Base-by-base conservation (phyloP, 331 rosid species). In the Ulmus americana region DNA sequence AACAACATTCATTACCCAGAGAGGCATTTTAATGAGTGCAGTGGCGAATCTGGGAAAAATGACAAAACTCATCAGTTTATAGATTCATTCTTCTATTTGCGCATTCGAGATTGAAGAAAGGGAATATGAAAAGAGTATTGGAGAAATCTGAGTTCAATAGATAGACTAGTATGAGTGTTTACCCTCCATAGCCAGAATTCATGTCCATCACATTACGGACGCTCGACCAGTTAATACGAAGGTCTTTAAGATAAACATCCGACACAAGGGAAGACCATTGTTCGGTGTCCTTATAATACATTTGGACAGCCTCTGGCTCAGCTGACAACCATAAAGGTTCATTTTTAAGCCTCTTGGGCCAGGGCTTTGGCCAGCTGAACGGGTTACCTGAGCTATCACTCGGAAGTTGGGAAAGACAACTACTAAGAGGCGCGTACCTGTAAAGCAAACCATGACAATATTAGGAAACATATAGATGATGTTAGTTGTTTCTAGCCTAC, bases 101-200 rank as follows among this genome's bases (percentile, higher is more conserved):
- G 43, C 28, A 39, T 61, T 70, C 54, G 14, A 53, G 39, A 40
- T 42, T 42, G 6, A 59, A 55, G 15, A 8, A 12, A 51, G 6
- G 0, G 9, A n/a, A 10, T 3, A 46, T 7, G 8, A 16, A 14
- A 47, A 45, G 38, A 50, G 14, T 35, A 69, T 1, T 5, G 18
- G 40, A 39, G 43, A 14, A 39, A 46, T 59, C 12, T 39, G 4
- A 10, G 12, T 39, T 15, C 22, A 10, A 46, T 10, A 5, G 51
- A 18, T 22, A 7, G 22, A 39, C 7, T 65, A 69, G 35, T 55
- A 8, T 10, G 47, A 55, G 38, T 54, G 45, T 9, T 85, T 90
- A 94, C 99, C 99, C 99, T 77, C 90, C 99, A 67, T 80, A 85
- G 72, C 95, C 90, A 67, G 99, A 97, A 82, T 94, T 94, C 95